Evolutionary conservation across 306 rosid genomes (phyloP).

Genomic region (Phaseolus lunatus): DNA sequence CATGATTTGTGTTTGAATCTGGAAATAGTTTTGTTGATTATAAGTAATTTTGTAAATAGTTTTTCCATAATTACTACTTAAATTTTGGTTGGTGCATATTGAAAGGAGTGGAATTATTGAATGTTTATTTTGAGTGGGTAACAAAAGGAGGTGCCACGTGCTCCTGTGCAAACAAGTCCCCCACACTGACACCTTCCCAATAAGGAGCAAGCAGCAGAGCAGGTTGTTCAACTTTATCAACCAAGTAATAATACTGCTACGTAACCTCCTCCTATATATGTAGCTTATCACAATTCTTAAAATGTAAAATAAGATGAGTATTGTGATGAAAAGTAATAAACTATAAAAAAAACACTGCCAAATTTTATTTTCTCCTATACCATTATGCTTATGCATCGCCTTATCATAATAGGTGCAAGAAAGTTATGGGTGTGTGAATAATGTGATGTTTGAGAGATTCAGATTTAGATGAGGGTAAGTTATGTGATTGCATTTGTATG

Average conservation of each 20-base stretch:
- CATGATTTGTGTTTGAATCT: constrained; percentile 13
- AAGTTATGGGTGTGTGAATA: constrained; percentile 28
- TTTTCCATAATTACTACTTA: neutral
- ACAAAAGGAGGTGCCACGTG: constrained; percentile 4
- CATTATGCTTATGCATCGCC: neutral
- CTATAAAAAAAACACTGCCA: neutral
- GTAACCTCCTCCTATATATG: neutral
- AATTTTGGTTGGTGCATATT: neutral
- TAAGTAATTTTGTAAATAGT: neutral
- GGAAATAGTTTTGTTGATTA: neutral
- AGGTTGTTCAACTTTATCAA: constrained; percentile 29
- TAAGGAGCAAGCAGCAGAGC: constrained; percentile 1
- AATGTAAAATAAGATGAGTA: neutral
- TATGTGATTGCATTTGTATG: constrained; percentile 33
- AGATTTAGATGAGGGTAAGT: constrained; percentile 49
- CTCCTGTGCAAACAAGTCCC: neutral
- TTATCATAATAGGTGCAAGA: neutral
- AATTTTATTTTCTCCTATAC: neutral
- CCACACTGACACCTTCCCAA: constrained; percentile 36
- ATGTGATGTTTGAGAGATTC: constrained; percentile 11
- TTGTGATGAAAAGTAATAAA: neutral
- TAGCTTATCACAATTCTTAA: neutral
- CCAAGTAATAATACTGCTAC: neutral
- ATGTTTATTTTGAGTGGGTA: neutral
- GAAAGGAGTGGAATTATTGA: neutral